These are phyloP conservation scores for Platanthera zijinensis DNA, from an alignment of 106 monocot species.

Conservation along the genomic window DNA sequence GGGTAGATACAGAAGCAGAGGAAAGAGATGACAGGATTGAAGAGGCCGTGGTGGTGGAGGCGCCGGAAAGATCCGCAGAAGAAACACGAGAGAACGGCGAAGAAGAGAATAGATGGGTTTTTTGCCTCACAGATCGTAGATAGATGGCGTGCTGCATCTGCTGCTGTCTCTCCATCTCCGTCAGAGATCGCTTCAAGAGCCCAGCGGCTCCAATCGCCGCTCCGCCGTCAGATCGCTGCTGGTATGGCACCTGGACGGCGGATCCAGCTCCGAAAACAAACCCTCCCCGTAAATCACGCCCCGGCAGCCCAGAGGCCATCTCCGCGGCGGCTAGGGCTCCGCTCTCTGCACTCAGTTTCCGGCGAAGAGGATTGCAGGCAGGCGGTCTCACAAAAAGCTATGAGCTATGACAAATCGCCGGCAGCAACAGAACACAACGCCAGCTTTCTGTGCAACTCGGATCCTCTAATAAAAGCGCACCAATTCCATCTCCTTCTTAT, in stretches of 20 bases:
- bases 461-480: constrained; percentile 1
- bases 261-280: constrained; percentile 13
- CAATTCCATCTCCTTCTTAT: constrained; percentile 3
- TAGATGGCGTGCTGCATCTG: constrained; percentile 21
- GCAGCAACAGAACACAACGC: neutral
- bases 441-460: constrained; percentile 1
- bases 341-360: neutral
- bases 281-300: constrained; percentile 10
- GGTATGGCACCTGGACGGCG: constrained; percentile 5
- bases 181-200: constrained; percentile 16
- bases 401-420: neutral
- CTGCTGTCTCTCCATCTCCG: constrained; percentile 17
- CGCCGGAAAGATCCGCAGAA: neutral
- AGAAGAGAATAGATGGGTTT: neutral
- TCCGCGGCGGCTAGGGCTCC: neutral
- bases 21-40: constrained; percentile 4
- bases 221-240: constrained; percentile 12
- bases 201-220: neutral
- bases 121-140: constrained; percentile 27
- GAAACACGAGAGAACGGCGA: constrained; percentile 4
- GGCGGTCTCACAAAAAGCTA: neutral
- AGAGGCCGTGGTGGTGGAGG: constrained; percentile 3
- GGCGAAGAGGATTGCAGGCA: neutral
- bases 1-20: neutral
- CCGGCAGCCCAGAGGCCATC: constrained; percentile 11